Percentiles rank a stretch among this genome's conserved stretches.
Evolutionary conservation across 2,329 filamentous ascomycete genomes (phyloP).

Genomic region (Botryosphaeria dothidea): DNA sequence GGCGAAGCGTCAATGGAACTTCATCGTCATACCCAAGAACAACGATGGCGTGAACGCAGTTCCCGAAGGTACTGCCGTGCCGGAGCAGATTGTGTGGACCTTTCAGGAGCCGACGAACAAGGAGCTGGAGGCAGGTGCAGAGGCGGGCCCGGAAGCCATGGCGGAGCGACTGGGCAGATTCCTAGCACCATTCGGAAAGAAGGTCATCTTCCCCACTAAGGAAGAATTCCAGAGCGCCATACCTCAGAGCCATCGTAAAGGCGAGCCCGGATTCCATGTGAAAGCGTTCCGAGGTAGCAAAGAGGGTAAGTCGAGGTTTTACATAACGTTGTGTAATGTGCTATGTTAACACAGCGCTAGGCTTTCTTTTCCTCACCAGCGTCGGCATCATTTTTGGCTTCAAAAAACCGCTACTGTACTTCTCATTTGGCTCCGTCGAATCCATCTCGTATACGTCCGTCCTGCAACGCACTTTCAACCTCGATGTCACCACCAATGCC

Average conservation of each 20-base stretch:
- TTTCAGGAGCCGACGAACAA: conserved; percentile 55
- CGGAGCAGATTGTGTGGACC: conserved; percentile 62
- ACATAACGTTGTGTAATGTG: not conserved
- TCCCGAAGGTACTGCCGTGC: conserved; percentile 39
- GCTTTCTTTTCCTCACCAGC: conserved; percentile 64
- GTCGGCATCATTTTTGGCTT: conserved; percentile 65
- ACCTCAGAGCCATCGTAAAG: conserved; percentile 61
- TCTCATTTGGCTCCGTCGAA: conserved; percentile 60
- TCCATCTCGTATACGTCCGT: conserved; percentile 65
- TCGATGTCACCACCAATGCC: conserved; percentile 46
- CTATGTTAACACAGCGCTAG: conserved; percentile 35
- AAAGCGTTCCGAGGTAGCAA: conserved; percentile 66
- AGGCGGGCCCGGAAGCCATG: conserved; percentile 45
- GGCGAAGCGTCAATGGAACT: conserved; percentile 63
- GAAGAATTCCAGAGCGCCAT: conserved; percentile 62
- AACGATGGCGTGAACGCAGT: conserved; percentile 50
- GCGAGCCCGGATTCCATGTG: conserved; percentile 64
- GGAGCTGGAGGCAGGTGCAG: conserved; percentile 43
- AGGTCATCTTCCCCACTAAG: conserved; percentile 54
- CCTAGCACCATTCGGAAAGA: conserved; percentile 47
- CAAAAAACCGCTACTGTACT: conserved; percentile 66
- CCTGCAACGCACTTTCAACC: conserved; percentile 66
- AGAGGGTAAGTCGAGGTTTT: conserved; percentile 51
- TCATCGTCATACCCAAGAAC: conserved; percentile 58
- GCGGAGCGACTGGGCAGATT: conserved; percentile 48